Conservation (phyloP, 192 early-diverging fungal species). For the Jimgerdemannia flammicorona region DNA sequence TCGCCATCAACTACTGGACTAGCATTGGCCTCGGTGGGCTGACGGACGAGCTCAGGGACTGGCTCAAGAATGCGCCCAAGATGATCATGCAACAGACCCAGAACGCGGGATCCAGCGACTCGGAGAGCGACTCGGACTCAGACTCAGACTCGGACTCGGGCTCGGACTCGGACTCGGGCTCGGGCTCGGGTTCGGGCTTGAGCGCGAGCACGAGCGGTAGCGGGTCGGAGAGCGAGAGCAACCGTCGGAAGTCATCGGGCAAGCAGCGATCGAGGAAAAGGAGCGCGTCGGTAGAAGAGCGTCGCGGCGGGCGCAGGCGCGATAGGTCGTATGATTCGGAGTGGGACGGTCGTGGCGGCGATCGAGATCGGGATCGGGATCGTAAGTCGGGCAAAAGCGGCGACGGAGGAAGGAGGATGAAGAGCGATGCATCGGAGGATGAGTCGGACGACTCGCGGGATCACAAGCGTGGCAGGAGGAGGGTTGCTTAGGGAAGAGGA, state of each 20-base stretch:
- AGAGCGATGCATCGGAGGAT: too few species aligned
- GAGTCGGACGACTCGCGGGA: too few species aligned
- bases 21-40: conserved; percentile 89
- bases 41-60: conserved; percentile 90
- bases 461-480: too few species aligned
- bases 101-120: conserved; percentile 34
- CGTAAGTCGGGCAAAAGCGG: too few species aligned
- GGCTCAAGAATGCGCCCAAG: conserved; percentile 54
- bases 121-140: conserved; percentile 28
- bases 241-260: background rate
- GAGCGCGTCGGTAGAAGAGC: too few species aligned
- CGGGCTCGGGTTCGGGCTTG: conserved; percentile 24
- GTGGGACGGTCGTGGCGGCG: too few species aligned
- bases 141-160: conserved; percentile 34
- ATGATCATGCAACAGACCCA: conserved; percentile 62
- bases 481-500: too few species aligned
- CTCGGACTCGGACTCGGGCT: conserved; percentile 19
- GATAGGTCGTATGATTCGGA: too few species aligned
- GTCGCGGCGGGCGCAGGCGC: too few species aligned
- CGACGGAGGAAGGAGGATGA: too few species aligned
- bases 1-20: conserved; percentile 98
- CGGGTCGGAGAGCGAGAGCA: conserved; percentile 14
- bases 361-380: too few species aligned
- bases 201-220: conserved; percentile 12
- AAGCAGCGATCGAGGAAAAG: background rate